Evolutionary conservation across 2,329 filamentous ascomycete genomes (phyloP), one percentile per base, ranked within the genome.

Genomic region (Diaporthe citriasiana): DNA sequence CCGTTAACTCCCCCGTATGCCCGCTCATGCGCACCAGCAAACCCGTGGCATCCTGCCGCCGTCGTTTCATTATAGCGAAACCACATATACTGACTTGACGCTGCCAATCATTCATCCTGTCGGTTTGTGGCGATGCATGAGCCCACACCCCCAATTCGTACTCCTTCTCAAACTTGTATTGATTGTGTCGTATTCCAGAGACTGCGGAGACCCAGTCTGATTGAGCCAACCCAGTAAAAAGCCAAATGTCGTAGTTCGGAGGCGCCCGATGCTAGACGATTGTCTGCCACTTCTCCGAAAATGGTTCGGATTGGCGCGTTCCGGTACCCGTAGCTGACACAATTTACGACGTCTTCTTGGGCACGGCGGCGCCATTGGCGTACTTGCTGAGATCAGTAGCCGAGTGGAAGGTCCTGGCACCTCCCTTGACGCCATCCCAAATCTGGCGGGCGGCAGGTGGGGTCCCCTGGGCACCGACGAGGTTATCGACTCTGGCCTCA

Each of bases 401-500:
- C 79, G 95, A 92, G 82, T 95, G 92, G 80, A 92, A 95, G 85
- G 95, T 92, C 82, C 91, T 89, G 70, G 92, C 88, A 63, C 89
- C 84, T 76, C 87, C 87, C 92, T 98, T 98, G 84, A 95, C 86
- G 51, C 86, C 88, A 73, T 93, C 93, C 96, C 96, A 98, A 70
- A 89, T 90, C 82, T 96, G 91, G 79, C 94, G 91, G 72, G 92
- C 93, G 35, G 87, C 91, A 1, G 95, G 95, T 38, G 95, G 95
- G 22, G 93, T 95, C 82, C 93, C 94, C 88, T 98, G 95, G 80
- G 95, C 93, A 71, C 95, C 93, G 73, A 97, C 90, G 65, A 95
- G 87, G 76, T 93, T 93, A 83, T 98, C 96, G 76, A 96, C 87
- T 78, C 94, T 91, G 71, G 93, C 91, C 80, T 91, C 91, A 72